phyloP scores from a whole-genome alignment of 192 early-diverging fungal genomes.

The Borealophlyctis nickersoniae region DNA sequence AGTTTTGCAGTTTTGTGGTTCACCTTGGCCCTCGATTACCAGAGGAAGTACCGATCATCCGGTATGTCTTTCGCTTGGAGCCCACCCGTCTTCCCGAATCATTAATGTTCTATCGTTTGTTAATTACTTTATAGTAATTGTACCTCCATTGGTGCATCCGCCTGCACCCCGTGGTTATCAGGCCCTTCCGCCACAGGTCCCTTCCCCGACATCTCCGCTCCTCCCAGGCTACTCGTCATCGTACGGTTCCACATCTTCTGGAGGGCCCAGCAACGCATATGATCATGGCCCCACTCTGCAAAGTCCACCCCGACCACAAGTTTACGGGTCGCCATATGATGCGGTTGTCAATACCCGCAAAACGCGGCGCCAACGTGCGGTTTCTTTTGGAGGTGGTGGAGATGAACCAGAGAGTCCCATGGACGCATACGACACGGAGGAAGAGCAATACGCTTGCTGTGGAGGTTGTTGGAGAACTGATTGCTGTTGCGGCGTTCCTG shows the following conservation, averaged over 20 bases:
- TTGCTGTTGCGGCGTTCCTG: constrained; percentile 8
- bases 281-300: too few relatives aligned
- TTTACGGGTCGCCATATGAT: background rate
- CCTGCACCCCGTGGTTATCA: too few relatives aligned
- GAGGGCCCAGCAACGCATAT: too few relatives aligned
- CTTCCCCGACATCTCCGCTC: background rate
- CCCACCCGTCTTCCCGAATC: background rate
- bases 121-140: too few relatives aligned
- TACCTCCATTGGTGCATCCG: too few relatives aligned
- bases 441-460: background rate
- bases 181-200: too few relatives aligned
- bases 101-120: too few relatives aligned
- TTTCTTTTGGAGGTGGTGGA: background rate
- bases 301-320: background rate
- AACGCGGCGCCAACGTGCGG: background rate
- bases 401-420: background rate
- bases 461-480: background rate
- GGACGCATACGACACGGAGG: background rate
- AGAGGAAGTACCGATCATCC: constrained; percentile 31
- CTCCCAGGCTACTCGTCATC: background rate
- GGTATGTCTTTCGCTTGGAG: constrained; percentile 1
- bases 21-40: constrained; percentile 35
- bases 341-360: background rate
- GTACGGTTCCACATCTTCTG: background rate
- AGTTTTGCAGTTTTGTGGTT: constrained; percentile 21